phyloP scores from a whole-genome alignment of 441 rosid genomes.

The Pelargonium citronellum region DNA sequence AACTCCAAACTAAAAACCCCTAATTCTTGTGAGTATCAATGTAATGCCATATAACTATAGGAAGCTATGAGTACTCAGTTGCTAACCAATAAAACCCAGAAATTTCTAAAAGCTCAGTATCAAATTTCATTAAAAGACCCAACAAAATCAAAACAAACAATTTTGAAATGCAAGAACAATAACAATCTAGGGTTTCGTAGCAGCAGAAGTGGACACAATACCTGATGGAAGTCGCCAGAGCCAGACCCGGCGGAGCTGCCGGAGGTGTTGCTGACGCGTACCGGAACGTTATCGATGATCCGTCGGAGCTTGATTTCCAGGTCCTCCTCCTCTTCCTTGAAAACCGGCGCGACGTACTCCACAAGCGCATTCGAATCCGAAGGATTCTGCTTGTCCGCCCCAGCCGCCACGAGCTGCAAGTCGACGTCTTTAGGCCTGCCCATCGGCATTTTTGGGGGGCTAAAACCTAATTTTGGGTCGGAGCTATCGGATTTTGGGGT shows the following conservation, averaged over 20 bases:
- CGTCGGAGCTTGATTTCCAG: conserved; percentile 82
- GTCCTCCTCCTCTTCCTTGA: conserved; percentile 85
- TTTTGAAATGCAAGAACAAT: not conserved
- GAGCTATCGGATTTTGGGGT: not conserved
- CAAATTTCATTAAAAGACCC: not conserved
- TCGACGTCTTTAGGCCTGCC: conserved; percentile 43
- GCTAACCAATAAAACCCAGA: not conserved
- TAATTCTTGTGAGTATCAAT: too few relatives aligned
- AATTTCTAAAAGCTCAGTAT: not conserved
- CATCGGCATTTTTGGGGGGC: conserved; percentile 39
- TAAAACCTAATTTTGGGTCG: conserved; percentile 26
- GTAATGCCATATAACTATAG: not conserved
- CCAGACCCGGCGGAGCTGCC: conserved; percentile 99
- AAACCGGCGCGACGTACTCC: conserved; percentile 62
- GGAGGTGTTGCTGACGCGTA: conserved; percentile 84
- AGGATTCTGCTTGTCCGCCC: conserved; percentile 30
- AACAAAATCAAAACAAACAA: not conserved
- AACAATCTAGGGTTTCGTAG: not conserved
- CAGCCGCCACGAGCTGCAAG: conserved; percentile 36
- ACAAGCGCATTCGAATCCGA: conserved; percentile 53
- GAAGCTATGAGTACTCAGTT: not conserved
- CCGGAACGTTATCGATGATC: conserved; percentile 87
- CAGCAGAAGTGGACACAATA: conserved; percentile 10
- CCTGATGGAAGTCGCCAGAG: conserved; percentile 95
- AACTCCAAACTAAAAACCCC: too few relatives aligned